phyloP scores from a whole-genome alignment of 352 stramenopile genomes.

The Phytophthora pseudosyringae region DNA sequence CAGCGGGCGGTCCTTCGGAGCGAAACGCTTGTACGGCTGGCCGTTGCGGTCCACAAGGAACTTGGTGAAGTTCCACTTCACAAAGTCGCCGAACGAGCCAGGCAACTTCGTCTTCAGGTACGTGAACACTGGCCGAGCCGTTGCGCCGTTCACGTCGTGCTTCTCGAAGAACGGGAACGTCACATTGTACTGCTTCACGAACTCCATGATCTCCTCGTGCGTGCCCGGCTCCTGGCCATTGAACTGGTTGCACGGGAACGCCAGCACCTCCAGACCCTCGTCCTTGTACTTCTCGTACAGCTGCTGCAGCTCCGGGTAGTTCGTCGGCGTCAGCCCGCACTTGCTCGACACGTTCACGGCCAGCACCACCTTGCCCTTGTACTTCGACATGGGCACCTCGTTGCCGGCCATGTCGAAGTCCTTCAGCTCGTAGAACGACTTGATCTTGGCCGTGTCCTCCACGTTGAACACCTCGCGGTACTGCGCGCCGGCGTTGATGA shows the following conservation, averaged over 20 bases:
- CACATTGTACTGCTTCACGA: constrained; percentile 64
- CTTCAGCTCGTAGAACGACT: constrained; percentile 83
- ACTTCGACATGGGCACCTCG: constrained; percentile 71
- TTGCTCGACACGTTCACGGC: constrained; percentile 87
- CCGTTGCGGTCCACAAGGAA: constrained; percentile 92
- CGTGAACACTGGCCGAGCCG: constrained; percentile 81
- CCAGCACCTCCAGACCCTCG: constrained; percentile 70
- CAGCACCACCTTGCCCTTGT: constrained; percentile 69
- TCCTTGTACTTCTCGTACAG: constrained; percentile 76
- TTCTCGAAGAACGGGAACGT: constrained; percentile 77
- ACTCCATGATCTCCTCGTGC: constrained; percentile 84
- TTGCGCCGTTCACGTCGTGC: constrained; percentile 85
- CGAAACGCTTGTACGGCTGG: constrained; percentile 79
- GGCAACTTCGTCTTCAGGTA: constrained; percentile 86
- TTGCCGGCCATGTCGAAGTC: constrained; percentile 78
- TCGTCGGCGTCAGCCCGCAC: constrained; percentile 83
- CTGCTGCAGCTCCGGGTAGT: constrained; percentile 88
- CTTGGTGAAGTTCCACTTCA: constrained; percentile 93
- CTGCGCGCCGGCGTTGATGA: constrained; percentile 37
- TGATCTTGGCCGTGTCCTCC: constrained; percentile 35
- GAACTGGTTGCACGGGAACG: constrained; percentile 93
- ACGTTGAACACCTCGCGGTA: constrained; percentile 54
- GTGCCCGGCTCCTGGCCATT: constrained; percentile 44
- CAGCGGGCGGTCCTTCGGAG: constrained; percentile 64
- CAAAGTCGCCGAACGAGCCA: constrained; percentile 69